Base-by-base conservation (phyloP, 345 rosid genomes). In the Euclidium syriacum region DNA sequence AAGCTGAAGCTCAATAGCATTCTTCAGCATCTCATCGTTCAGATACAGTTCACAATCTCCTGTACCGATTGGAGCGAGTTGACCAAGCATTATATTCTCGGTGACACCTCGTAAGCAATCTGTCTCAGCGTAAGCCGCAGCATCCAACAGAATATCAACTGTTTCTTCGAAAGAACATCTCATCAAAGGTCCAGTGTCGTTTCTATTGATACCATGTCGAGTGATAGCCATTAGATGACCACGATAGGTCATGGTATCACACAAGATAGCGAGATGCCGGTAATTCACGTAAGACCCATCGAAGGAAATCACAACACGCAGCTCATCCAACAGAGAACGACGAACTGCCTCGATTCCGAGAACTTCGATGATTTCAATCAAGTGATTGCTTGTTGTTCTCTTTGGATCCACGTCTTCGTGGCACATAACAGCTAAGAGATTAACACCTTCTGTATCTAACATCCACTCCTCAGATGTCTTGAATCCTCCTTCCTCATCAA, bases 171-270 rank as follows among this genome's bases (percentile, higher is more conserved):
- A 92, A 17, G 96, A 92, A 70, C 99, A 92, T 52, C 99, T 90
- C 97, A 92, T 92, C 82, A 92, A 61, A 18, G 97, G 99, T 22
- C 99, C 99, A 15, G 99, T 92, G 60, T 92, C 97, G 60, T 92
- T 92, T 39, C 99, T 77, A 27, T 92, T 92, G 69, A 92, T 92
- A 56, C 99, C 99, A 66, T 92, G 97, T 40, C 97, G 96, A 30
- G 99, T 92, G 72, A 92, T 92, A 16, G 97, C 97, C 99, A 92
- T 92, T 73, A 92, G 78, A 77, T 90, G 96, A 60, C 99, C 97
- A 2, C 99, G 95, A 62, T 92, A 92, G 10, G 99, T 92, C 99
- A 92, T 92, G 19, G 99, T 92, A 76, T 92, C 99, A 61, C 99
- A 92, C 20, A 92, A 73, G 50, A 92, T 92, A 62, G 97, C 99